Base-by-base conservation (phyloP, 805 yeast genomes). In the Wickerhamiella sergipiensis region DNA sequence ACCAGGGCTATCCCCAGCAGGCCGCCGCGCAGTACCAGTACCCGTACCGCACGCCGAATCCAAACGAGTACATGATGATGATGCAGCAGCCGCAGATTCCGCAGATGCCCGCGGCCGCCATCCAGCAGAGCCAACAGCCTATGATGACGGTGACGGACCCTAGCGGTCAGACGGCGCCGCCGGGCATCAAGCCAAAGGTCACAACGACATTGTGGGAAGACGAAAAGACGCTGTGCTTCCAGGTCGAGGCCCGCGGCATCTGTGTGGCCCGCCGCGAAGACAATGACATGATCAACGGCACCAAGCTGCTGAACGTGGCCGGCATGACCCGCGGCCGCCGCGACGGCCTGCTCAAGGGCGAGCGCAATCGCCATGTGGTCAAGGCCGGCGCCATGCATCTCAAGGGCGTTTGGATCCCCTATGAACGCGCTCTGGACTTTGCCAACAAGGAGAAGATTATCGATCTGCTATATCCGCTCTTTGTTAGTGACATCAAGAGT, bases 141-240 rank as follows among this genome's bases (percentile, higher is more conserved):
- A 43, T 52, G 36, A 52, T 58, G 52, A 59, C 64, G 44, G 62
- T 66, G 39, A 66, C 70, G 7, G 70, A 66, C 53, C 68, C 69
- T 23, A 65, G 66, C 6, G 70, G 70, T 44, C 70, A 66, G 57
- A 60, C 58, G 38, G 67, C 69, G 19, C 68, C 72, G 49, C 68
- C 72, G 47, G 64, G 66, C 12, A 59, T 61, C 54, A 71, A 74
- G 61, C 80, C 81, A 48, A 67, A 77, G 54, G 86, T 84, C 49
- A 82, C 88, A 49, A 83, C 92, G 21, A 84, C 92, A n/a, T 77
- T 82, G 76, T 85, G 95, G 95, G 92, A 85, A 62, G 94, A 85
- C 63, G 94, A 85, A 61, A 81, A 82, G 58, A 85, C 94, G 0
- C 66, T 85, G 49, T 85, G 92, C 63, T 85, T 84, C 69, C 92